These are phyloP conservation scores for Phylloporus sp. DNA, from an alignment of 768 basidiomycete species.

Conservation along the genomic window DNA sequence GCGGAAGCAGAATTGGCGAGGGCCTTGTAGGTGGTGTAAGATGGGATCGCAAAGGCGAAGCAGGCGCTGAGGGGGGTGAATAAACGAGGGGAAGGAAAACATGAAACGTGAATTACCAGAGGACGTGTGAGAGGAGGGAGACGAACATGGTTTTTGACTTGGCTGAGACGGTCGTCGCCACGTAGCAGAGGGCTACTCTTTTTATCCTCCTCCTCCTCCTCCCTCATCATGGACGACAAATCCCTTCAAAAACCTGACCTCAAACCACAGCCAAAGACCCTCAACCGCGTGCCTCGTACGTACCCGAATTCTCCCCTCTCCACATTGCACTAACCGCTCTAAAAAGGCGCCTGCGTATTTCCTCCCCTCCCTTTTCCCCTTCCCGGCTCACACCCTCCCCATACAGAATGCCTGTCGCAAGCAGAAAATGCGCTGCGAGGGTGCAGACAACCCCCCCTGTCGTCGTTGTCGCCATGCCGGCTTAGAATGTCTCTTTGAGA, in stretches of 20 bases:
- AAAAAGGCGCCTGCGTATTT: slow-evolving; percentile 70
- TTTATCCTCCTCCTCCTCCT: slow-evolving; percentile 2
- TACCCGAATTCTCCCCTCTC: slow-evolving; percentile 10
- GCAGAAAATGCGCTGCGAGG: slow-evolving; percentile 97
- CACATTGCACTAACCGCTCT: slow-evolving; percentile 16
- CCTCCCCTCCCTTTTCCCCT: slow-evolving; percentile 3
- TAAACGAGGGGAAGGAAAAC: neutral
- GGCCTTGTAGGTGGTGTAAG: slow-evolving; percentile 64
- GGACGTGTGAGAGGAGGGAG: slow-evolving; percentile 43
- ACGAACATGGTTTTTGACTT: slow-evolving; percentile 37
- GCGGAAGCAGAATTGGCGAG: slow-evolving; percentile 47
- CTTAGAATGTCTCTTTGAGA: slow-evolving; percentile 92
- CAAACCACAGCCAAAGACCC: slow-evolving; percentile 70
- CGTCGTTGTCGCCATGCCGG: slow-evolving; percentile 86
- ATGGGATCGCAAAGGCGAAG: slow-evolving; percentile 65
- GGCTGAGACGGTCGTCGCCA: slow-evolving; percentile 3
- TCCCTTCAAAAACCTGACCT: slow-evolving; percentile 51
- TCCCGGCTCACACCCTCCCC: slow-evolving; percentile 14
- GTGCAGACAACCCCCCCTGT: slow-evolving; percentile 96
- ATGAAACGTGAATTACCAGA: slow-evolving; percentile 40
- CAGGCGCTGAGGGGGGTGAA: slow-evolving; percentile 47
- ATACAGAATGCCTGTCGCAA: slow-evolving; percentile 87
- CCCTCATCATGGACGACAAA: slow-evolving; percentile 48
- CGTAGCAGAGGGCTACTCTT: slow-evolving; percentile 2
- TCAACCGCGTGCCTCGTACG: slow-evolving; percentile 86